Percentiles rank a stretch among this genome's conserved stretches.
Evolutionary conservation across 345 rosid species (phyloP).

Genomic region (Populus euphratica): DNA sequence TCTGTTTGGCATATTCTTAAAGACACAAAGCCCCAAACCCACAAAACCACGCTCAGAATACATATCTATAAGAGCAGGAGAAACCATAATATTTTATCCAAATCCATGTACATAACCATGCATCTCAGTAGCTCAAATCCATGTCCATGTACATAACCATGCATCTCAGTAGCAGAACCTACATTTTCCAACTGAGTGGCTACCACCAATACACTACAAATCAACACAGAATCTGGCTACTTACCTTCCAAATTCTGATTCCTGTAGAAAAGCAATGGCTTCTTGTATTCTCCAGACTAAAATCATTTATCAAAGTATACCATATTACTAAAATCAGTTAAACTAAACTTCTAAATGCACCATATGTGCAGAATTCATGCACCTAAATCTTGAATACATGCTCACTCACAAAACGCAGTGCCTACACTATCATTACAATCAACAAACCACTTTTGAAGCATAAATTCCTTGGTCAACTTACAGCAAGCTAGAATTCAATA

Average conservation of each 20-base stretch:
- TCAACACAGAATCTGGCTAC: slow-evolving; percentile 56
- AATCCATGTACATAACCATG: slow-evolving; percentile 62
- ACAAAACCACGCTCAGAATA: slow-evolving; percentile 69
- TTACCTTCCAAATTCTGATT: slow-evolving; percentile 43
- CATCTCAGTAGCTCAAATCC: slow-evolving; percentile 42
- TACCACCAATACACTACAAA: slow-evolving; percentile 51
- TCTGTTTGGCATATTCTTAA: slow-evolving; percentile 36
- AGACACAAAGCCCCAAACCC: slow-evolving; percentile 44
- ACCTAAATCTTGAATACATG: slow-evolving; percentile 65
- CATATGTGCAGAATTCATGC: slow-evolving; percentile 47
- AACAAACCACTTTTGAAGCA: slow-evolving; percentile 53
- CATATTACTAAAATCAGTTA: slow-evolving; percentile 67
- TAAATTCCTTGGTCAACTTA: slow-evolving; percentile 56
- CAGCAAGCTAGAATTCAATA: slow-evolving; percentile 34
- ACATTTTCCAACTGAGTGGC: slow-evolving; percentile 53
- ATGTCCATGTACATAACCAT: slow-evolving; percentile 39
- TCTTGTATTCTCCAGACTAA: slow-evolving; percentile 50
- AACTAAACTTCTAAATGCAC: slow-evolving; percentile 42
- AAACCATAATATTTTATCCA: slow-evolving; percentile 50
- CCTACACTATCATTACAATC: slow-evolving; percentile 53
- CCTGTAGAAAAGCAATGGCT: slow-evolving; percentile 42
- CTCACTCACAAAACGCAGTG: slow-evolving; percentile 56
- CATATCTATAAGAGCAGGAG: slow-evolving; percentile 73
- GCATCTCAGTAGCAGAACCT: slow-evolving; percentile 53
- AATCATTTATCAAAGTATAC: slow-evolving; percentile 72